Evolutionary conservation across 768 basidiomycete species (phyloP).

Genomic region (Boletus rufocinnamomeus): DNA sequence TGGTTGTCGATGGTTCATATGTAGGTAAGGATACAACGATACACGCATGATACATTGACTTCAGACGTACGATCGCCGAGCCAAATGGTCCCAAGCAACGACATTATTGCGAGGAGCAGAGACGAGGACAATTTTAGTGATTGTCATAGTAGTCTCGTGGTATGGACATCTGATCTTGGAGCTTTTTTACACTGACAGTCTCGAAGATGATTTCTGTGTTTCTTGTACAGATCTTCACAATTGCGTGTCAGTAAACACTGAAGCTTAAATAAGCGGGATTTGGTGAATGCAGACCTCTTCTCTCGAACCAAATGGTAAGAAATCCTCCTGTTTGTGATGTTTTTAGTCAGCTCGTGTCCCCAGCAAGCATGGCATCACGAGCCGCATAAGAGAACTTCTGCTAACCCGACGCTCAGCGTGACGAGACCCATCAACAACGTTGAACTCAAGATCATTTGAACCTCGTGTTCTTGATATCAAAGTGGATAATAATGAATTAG

Average conservation of each 20-base stretch:
- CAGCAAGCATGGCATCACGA: not conserved
- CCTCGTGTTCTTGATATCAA: constrained; percentile 33
- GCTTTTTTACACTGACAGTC: constrained; percentile 17
- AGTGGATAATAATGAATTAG: constrained; percentile 38
- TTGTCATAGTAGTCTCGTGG: not conserved
- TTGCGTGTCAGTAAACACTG: not conserved
- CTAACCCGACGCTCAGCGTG: constrained; percentile 26
- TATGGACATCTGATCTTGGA: constrained; percentile 11
- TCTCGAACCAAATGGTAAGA: constrained; percentile 13
- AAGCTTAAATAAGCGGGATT: not conserved
- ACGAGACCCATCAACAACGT: constrained; percentile 23
- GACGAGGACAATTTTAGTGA: not conserved
- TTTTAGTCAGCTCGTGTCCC: constrained; percentile 11
- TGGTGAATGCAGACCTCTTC: constrained; percentile 12
- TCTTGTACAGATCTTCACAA: constrained; percentile 13
- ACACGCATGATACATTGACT: not conserved
- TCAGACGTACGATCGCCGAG: too few species aligned
- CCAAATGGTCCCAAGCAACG: too few species aligned
- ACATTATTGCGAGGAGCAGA: too few species aligned
- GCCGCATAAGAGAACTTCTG: constrained; percentile 1
- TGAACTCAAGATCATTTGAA: constrained; percentile 20
- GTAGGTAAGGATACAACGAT: constrained; percentile 7
- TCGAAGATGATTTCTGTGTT: constrained; percentile 26
- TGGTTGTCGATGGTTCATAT: not conserved
- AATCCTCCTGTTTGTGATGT: constrained; percentile 10